phyloP scores from a whole-genome alignment of 495 filamentous ascomycete genomes.

The Penicillium roqueforti region DNA sequence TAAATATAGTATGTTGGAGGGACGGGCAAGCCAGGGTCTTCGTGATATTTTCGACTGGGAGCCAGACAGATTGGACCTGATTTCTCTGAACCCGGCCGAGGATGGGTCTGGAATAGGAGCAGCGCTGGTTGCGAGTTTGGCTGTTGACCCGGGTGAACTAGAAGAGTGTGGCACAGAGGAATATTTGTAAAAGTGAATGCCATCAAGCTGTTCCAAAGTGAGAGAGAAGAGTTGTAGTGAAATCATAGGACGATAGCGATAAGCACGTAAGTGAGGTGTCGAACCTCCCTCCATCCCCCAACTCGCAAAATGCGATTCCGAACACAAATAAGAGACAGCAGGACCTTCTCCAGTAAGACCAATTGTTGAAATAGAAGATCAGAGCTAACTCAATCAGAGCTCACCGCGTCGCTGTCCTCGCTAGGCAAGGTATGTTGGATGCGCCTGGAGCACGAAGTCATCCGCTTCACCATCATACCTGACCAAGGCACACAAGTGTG shows the following conservation, averaged over 20 bases:
- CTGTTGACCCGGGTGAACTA: slow-evolving; percentile 7
- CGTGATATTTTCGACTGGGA: slow-evolving; percentile 44
- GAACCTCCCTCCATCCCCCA: slow-evolving; percentile 8
- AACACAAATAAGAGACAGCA: slow-evolving; percentile 72
- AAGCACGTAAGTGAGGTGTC: slow-evolving; percentile 9
- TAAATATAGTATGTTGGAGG: slow-evolving; percentile 88
- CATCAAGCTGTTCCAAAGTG: not conserved
- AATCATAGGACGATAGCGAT: slow-evolving; percentile 17
- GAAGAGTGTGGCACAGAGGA: not conserved
- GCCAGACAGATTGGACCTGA: slow-evolving; percentile 15
- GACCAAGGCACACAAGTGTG: slow-evolving; percentile 94
- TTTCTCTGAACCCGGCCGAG: slow-evolving; percentile 27
- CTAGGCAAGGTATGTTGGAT: slow-evolving; percentile 93
- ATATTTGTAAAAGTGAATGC: not conserved
- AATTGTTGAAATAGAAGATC: not conserved
- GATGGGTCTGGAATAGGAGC: slow-evolving; percentile 34
- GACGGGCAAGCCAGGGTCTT: slow-evolving; percentile 71
- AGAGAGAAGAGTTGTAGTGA: not conserved
- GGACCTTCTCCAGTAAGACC: slow-evolving; percentile 74
- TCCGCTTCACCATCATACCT: slow-evolving; percentile 92
- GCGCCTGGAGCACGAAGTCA: slow-evolving; percentile 74
- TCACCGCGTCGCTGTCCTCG: slow-evolving; percentile 78
- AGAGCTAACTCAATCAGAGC: slow-evolving; percentile 49
- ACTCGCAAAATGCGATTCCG: slow-evolving; percentile 67
- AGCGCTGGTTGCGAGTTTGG: slow-evolving; percentile 28